Conservation (phyloP, 371 early-diverging fungal genomes). For the Apophysomyces trapeziformis region DNA sequence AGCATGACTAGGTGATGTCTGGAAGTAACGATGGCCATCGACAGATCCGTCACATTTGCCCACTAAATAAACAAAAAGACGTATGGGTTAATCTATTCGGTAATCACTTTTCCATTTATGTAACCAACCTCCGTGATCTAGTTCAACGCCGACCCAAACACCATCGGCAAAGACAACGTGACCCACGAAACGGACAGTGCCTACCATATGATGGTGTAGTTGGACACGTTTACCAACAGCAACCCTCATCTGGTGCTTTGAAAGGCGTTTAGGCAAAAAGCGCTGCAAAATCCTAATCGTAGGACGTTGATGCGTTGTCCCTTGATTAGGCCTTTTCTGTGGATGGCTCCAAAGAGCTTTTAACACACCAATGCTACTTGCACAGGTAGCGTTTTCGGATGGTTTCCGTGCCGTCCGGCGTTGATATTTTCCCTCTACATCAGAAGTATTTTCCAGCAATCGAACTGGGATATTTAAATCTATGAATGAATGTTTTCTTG, state of each 20-base stretch:
- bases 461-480: neutral
- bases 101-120: neutral
- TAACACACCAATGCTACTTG: neutral
- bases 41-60: slow-evolving; percentile 38
- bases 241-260: neutral
- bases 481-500: neutral
- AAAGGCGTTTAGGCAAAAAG: neutral
- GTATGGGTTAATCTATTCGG: neutral
- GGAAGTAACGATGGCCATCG: slow-evolving; percentile 33
- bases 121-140: slow-evolving; percentile 36
- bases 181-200: slow-evolving; percentile 32
- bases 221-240: slow-evolving; percentile 27
- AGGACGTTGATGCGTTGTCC: neutral
- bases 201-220: slow-evolving; percentile 28
- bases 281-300: neutral
- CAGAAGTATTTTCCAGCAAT: neutral
- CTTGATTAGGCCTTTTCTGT: neutral
- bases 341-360: neutral
- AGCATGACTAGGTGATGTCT: slow-evolving; percentile 26
- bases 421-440: neutral
- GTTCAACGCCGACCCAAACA: slow-evolving; percentile 42
- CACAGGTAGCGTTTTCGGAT: neutral
- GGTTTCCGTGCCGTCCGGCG: neutral
- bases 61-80: slow-evolving; percentile 13
- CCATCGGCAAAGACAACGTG: slow-evolving; percentile 39